Percentiles rank a stretch among this genome's conserved stretches.
Conservation (phyloP, 108 stramenopile genomes). For the Heterococcus sp. region DNA sequence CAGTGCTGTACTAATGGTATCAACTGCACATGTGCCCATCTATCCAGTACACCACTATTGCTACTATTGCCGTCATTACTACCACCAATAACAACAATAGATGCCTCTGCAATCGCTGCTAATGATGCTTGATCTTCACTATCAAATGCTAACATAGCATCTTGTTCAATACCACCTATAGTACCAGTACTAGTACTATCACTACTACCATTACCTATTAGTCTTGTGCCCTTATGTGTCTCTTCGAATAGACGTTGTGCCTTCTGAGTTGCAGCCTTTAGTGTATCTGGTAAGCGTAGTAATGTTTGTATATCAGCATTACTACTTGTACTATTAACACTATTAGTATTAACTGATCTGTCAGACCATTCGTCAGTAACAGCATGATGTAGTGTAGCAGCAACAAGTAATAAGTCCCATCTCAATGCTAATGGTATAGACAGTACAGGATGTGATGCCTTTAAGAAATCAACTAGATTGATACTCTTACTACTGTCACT, state of each 20-base stretch:
- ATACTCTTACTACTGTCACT: not conserved
- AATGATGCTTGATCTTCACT: not conserved
- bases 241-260: not conserved
- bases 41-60: not conserved
- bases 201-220: too few relatives aligned
- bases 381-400: slow-evolving; percentile 64
- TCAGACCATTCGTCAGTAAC: not conserved
- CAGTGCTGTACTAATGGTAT: slow-evolving; percentile 24
- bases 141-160: not conserved
- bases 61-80: not conserved
- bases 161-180: too few relatives aligned
- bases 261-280: too few relatives aligned
- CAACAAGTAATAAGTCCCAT: slow-evolving; percentile 65
- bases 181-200: too few relatives aligned
- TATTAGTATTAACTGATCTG: not conserved
- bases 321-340: not conserved
- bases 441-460: slow-evolving; percentile 63
- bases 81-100: not conserved
- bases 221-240: not conserved
- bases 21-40: slow-evolving; percentile 30
- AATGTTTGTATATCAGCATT: not conserved
- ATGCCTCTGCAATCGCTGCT: not conserved
- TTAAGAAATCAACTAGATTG: not conserved
- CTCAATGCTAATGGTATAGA: slow-evolving; percentile 51
- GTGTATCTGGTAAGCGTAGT: not conserved